A percentile compares a stretch with the other conserved stretches of the same genome.
phyloP scores from a whole-genome alignment of 2,329 filamentous ascomycete genomes.

The Metarhizium guizhouense region DNA sequence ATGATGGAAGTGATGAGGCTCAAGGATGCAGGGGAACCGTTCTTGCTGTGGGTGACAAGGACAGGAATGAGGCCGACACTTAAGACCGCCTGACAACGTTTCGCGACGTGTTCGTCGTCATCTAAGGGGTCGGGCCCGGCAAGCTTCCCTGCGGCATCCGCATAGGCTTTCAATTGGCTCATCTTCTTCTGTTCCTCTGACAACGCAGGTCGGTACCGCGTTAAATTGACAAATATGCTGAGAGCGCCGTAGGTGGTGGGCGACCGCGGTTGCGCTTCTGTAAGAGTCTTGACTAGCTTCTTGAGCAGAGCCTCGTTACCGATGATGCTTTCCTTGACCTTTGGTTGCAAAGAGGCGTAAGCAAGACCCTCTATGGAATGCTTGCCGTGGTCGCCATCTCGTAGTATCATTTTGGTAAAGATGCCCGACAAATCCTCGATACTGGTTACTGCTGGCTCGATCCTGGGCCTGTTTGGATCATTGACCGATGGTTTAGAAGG shows the following conservation, averaged over 20 bases:
- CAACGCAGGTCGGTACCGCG: constrained; percentile 65
- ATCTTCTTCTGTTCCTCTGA: constrained; percentile 92
- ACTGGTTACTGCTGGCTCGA: constrained; percentile 47
- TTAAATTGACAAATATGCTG: constrained; percentile 79
- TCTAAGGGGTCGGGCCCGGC: constrained; percentile 57
- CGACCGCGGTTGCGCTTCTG: constrained; percentile 50
- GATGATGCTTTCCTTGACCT: constrained; percentile 73
- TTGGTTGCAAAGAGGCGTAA: constrained; percentile 79
- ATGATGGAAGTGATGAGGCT: constrained; percentile 69
- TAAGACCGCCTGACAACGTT: constrained; percentile 70
- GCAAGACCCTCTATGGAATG: constrained; percentile 84
- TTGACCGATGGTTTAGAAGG: constrained; percentile 31
- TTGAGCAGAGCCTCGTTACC: constrained; percentile 60
- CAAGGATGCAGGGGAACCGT: constrained; percentile 60
- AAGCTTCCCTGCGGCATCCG: constrained; percentile 68
- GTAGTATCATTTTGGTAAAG: constrained; percentile 58
- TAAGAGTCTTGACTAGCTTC: constrained; percentile 56
- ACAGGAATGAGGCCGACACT: constrained; percentile 69
- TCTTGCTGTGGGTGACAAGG: constrained; percentile 67
- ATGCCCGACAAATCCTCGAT: constrained; percentile 57
- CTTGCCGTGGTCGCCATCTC: constrained; percentile 45
- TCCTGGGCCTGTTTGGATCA: constrained; percentile 31
- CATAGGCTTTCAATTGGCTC: constrained; percentile 86
- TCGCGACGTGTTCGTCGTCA: constrained; percentile 64
- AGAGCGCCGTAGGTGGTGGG: constrained; percentile 76